Base-by-base conservation (phyloP, 1,139 yeast genomes). In the Geotrichum histeridarum region DNA sequence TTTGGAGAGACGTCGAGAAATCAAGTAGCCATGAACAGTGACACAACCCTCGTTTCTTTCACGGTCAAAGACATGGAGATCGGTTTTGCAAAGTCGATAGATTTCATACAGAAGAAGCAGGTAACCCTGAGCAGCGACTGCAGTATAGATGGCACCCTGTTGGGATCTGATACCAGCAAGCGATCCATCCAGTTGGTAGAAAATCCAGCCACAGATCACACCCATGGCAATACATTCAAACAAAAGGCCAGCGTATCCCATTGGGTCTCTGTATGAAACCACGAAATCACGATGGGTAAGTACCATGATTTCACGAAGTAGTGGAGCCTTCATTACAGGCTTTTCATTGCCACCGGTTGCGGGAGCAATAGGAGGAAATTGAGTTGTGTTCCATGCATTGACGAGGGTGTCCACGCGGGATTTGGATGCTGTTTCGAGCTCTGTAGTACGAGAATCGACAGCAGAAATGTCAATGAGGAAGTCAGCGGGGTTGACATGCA, bases 11-110 rank as follows among this genome's bases (percentile, higher is more conserved):
- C 91, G 74, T 61, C 95, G 73, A 0, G 93, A 80, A 1, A 84
- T 56, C 1, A 88, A 67, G 66, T 84, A 88, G 0, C 94, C 91
- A 1, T 81, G 67, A 1, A 84, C 77, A 14, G 83, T 74, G n/a
- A 83, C 80, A 56, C 81, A 78, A n/a, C 83, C 79, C 59, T 89
- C 95, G 51, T 80, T 77, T 57, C 86, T 76, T 67, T 89, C 96
- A 57, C 93, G 73, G 66, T 83, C 86, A 67, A 83, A 88, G 18
- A 82, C 77, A 43, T 78, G 73, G 39, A 91, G 81, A 67, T 88
- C 96, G 8, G 76, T 73, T 6, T 76, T 73, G 74, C 91, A 86
- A 7, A 88, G 71, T 47, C 96, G 73, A 65, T 85, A 87, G 3
- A 84, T 76, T 68, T 89, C 96, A 65, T 83, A 82, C 51, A 86